Percentiles rank a stretch among this genome's conserved stretches.
Conservation (phyloP, 495 filamentous ascomycete genomes). For the Amphirosellinia nigrospora region DNA sequence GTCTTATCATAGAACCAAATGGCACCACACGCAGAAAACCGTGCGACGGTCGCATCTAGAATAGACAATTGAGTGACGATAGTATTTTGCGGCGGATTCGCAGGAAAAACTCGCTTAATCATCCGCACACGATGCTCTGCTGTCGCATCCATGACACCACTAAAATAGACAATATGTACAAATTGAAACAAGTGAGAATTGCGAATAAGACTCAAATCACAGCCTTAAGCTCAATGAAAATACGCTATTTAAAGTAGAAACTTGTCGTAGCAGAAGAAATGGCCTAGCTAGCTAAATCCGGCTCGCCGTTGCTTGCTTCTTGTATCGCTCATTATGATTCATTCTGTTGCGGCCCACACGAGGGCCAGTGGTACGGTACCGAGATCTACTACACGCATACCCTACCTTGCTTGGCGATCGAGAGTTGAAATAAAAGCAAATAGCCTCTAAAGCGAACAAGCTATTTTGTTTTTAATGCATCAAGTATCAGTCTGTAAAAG, state of each 20-base stretch:
- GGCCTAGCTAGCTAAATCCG: neutral
- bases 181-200: neutral
- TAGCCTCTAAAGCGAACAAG: neutral
- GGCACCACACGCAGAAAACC: conserved; percentile 43
- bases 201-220: neutral
- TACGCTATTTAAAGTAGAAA: neutral
- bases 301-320: neutral
- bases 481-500: neutral
- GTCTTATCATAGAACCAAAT: conserved; percentile 48
- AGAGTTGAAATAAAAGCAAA: neutral
- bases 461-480: neutral
- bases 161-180: neutral
- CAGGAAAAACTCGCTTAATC: conserved; percentile 36
- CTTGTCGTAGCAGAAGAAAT: neutral
- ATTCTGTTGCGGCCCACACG: conserved; percentile 20
- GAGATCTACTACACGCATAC: neutral
- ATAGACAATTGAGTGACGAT: conserved; percentile 44
- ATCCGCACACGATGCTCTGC: conserved; percentile 13
- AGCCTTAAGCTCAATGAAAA: neutral
- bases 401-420: too few species aligned
- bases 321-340: conserved; percentile 10
- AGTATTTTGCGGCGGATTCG: conserved; percentile 9
- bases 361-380: neutral
- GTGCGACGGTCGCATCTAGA: conserved; percentile 41
- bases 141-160: neutral